phyloP scores from a whole-genome alignment of 495 filamentous ascomycete genomes.

The Daldinia concentrica region DNA sequence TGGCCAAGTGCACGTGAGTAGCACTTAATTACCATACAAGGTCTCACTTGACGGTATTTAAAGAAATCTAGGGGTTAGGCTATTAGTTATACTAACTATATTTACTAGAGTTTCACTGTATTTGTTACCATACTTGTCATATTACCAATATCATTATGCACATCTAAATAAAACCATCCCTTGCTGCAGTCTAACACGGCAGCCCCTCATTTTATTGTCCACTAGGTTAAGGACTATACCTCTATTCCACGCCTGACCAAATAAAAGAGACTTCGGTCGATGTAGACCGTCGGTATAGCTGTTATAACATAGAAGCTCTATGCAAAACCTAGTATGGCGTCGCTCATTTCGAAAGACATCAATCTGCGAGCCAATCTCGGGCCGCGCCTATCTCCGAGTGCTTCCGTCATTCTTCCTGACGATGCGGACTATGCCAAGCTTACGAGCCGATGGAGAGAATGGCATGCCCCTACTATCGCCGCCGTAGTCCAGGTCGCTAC shows the following conservation, averaged over 20 bases:
- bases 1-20: too few species aligned
- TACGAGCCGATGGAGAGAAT: neutral
- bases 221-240: neutral
- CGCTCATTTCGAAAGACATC: neutral
- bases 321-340: neutral
- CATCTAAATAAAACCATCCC: too few species aligned
- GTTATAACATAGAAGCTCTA: neutral
- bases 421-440: neutral
- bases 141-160: too few species aligned
- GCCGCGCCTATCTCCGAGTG: neutral
- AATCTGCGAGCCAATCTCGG: neutral
- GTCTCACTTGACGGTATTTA: too few species aligned
- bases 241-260: neutral
- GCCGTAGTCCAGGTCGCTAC: neutral
- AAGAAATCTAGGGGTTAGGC: too few species aligned
- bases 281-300: neutral
- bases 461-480: neutral
- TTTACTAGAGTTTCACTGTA: too few species aligned
- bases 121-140: too few species aligned
- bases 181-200: neutral
- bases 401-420: neutral
- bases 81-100: too few species aligned
- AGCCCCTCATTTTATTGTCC: neutral
- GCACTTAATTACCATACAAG: too few species aligned
- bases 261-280: neutral